Conservation (phyloP, 139 green algal genomes). For the Bryopsis sp. region DNA sequence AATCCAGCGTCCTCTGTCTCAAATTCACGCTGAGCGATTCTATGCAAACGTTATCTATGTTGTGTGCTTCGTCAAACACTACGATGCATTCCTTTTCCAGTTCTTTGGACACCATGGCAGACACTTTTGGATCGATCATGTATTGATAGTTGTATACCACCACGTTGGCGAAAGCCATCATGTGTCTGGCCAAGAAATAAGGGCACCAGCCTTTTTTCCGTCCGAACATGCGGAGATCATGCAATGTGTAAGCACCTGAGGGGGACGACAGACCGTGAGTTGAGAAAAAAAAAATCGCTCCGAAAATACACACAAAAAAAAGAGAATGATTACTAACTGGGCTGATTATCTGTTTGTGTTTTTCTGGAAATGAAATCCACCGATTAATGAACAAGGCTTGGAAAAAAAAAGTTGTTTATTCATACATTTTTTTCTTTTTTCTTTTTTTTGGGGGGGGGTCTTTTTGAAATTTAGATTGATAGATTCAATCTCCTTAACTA, state of each 20-base stretch:
- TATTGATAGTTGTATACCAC: slow-evolving; percentile 99
- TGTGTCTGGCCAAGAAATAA: slow-evolving; percentile 96
- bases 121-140: slow-evolving; percentile 94
- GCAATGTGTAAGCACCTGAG: slow-evolving; percentile 76
- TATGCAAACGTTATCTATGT: slow-evolving; percentile 99
- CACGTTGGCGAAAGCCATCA: slow-evolving; percentile 92
- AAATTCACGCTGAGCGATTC: slow-evolving; percentile 86
- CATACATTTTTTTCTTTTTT: too few relatives aligned
- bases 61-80: slow-evolving; percentile 99
- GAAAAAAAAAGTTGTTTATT: too few relatives aligned
- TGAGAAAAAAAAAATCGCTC: too few relatives aligned
- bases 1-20: slow-evolving; percentile 77
- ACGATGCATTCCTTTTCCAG: slow-evolving; percentile 95
- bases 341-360: slow-evolving; percentile 3
- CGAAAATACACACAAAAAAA: too few relatives aligned
- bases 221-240: slow-evolving; percentile 76
- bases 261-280: neutral
- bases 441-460: too few relatives aligned
- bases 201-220: slow-evolving; percentile 90
- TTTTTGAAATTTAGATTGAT: too few relatives aligned
- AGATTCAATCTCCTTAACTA: too few relatives aligned
- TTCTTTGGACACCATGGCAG: slow-evolving; percentile 87
- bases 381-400: too few relatives aligned
- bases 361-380: too few relatives aligned
- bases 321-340: too few relatives aligned